Conservation (phyloP, 805 yeast genomes). For the Maudiozyma pseudohumilis region DNA sequence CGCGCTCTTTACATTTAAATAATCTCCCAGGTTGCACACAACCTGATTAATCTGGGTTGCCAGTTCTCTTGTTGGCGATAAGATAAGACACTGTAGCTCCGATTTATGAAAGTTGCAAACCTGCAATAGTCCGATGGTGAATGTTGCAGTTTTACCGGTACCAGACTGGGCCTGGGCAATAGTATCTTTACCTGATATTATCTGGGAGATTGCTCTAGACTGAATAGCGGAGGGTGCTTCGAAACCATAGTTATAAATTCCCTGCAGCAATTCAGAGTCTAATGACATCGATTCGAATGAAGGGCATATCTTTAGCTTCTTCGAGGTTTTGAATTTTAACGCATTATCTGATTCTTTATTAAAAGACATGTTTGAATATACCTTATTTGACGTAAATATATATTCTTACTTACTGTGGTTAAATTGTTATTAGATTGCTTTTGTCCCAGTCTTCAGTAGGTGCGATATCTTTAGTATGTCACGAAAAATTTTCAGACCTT, state of each 20-base stretch:
- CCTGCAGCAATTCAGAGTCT: constrained; percentile 49
- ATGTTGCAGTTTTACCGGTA: constrained; percentile 99
- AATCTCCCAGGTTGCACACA: constrained; percentile 75
- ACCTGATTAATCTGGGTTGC: constrained; percentile 91
- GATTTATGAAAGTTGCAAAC: constrained; percentile 63
- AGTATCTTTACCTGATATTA: constrained; percentile 86
- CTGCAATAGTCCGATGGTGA: constrained; percentile 87
- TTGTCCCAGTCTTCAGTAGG: too few species aligned
- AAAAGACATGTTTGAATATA: constrained; percentile 47
- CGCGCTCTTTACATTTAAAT: constrained; percentile 75
- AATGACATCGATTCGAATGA: constrained; percentile 68
- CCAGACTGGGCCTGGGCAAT: constrained; percentile 99
- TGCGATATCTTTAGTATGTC: too few species aligned
- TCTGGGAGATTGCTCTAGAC: constrained; percentile 90
- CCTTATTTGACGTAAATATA: too few species aligned
- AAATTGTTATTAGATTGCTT: too few species aligned
- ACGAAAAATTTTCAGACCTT: too few species aligned
- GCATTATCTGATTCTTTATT: constrained; percentile 51
- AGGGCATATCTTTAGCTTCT: constrained; percentile 40
- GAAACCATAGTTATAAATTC: constrained; percentile 81
- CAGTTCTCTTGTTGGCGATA: constrained; percentile 94
- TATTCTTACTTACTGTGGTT: too few species aligned
- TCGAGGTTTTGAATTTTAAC: constrained; percentile 53
- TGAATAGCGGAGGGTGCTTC: constrained; percentile 96
- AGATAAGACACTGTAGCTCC: constrained; percentile 79